Evolutionary conservation across 306 rosid genomes (phyloP).

Genomic region (Sechiopsis laciniata): DNA sequence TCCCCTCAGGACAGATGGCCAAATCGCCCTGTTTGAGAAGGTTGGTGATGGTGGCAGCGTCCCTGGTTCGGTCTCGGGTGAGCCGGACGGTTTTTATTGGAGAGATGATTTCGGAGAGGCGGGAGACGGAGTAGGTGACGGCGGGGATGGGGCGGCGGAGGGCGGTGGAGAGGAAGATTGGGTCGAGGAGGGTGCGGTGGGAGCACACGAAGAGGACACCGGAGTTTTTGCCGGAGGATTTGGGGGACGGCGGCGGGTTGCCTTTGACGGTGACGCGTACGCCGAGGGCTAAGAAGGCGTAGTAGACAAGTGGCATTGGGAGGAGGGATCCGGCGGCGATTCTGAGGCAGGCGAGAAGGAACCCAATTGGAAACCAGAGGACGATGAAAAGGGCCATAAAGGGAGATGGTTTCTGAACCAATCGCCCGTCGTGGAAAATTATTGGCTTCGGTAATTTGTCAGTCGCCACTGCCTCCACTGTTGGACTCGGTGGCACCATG

Average conservation of each 20-base stretch:
- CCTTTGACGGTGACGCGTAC: constrained; percentile 66
- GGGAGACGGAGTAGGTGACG: constrained; percentile 67
- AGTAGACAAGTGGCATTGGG: constrained; percentile 61
- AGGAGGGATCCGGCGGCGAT: constrained; percentile 65
- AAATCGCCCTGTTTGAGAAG: constrained; percentile 62
- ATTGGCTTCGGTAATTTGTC: constrained; percentile 71
- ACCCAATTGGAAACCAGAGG: constrained; percentile 70
- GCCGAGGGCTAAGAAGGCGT: constrained; percentile 64
- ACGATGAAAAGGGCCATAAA: constrained; percentile 46
- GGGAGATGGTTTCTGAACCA: constrained; percentile 65
- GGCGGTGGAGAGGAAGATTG: constrained; percentile 70
- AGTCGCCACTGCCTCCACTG: constrained; percentile 36
- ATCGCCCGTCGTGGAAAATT: constrained; percentile 79
- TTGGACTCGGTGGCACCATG: constrained; percentile 43
- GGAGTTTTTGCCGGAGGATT: constrained; percentile 27
- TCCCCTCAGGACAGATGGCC: constrained; percentile 76
- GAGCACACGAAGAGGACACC: constrained; percentile 76
- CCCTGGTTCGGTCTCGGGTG: constrained; percentile 46
- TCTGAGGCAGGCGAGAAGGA: constrained; percentile 56
- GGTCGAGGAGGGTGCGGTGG: constrained; percentile 73
- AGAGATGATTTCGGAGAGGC: constrained; percentile 66
- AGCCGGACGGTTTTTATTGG: constrained; percentile 68
- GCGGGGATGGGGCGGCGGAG: constrained; percentile 70
- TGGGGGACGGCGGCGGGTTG: constrained; percentile 46
- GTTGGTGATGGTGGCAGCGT: constrained; percentile 65